Evolutionary conservation across 2,329 filamentous ascomycete species (phyloP).

Genomic region (Ceratocystis albifundus): DNA sequence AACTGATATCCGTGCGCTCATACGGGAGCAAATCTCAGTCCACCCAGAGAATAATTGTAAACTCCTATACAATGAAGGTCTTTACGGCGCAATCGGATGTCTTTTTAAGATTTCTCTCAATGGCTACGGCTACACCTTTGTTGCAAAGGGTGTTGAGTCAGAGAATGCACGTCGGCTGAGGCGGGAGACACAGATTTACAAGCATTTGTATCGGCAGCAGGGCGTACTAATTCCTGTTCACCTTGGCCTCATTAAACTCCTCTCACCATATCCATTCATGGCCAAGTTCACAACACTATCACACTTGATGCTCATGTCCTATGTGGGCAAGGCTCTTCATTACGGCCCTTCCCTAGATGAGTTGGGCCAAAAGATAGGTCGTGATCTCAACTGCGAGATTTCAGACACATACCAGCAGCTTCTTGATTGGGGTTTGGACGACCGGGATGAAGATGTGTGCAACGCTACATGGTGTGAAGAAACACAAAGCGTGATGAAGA

Average conservation of each 20-base stretch:
- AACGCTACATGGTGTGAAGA: neutral
- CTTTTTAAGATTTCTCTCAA: neutral
- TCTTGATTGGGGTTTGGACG: neutral
- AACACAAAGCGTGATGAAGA: neutral
- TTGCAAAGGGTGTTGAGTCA: neutral
- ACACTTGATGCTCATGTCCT: neutral
- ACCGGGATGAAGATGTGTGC: neutral
- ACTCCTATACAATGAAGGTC: neutral
- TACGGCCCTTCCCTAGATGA: neutral
- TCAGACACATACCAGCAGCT: neutral
- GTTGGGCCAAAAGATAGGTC: neutral
- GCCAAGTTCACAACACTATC: neutral
- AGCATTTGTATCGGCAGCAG: neutral
- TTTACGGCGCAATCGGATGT: neutral
- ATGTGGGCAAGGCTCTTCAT: slow-evolving; percentile 29
- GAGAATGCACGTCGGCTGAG: neutral
- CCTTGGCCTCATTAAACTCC: neutral
- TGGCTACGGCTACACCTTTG: neutral
- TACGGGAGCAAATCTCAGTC: neutral
- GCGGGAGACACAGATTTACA: neutral
- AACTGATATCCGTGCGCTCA: neutral
- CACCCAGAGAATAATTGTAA: neutral
- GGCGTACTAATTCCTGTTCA: neutral
- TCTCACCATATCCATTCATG: neutral
- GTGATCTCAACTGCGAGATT: neutral